Base-by-base conservation (phyloP, 306 rosid genomes). In the Begonia fuchsioides region DNA sequence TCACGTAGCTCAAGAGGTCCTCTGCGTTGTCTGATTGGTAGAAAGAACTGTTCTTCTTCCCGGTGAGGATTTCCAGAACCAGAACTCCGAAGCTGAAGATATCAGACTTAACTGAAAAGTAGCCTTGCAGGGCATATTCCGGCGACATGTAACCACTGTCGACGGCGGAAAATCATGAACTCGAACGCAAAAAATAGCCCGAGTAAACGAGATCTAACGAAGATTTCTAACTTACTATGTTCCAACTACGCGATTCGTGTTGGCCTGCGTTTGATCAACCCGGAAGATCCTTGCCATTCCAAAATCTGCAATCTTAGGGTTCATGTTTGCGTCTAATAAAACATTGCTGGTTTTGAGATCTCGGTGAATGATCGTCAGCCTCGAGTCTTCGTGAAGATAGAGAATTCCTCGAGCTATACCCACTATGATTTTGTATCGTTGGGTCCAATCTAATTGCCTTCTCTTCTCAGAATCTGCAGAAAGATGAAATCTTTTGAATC, bases 341-440 rank as follows among this genome's bases (percentile, higher is more conserved):
- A 70, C 11, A 5, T 70, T 70, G 15, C 68, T 65, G 0, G 71
- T 64, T 52, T 70, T 70, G 10, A 70, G 71, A 56, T 65, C 64
- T 1, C 72, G 68, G 32, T 65, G 76, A 11, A 65, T 71, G 44
- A 71, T 65, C 38, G 32, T 52, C 10, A 71, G 64, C 10, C 58
- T 45, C 44, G 72, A 71, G 47, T 71, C 76, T 15, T 71, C 51
- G 11, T 65, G 76, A 15, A 65, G 68, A 44, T 65, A 65, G 5
- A 56, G 16, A 10, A 70, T 26, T 16, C 72, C 72, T 18, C 61
- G 38, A 60, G 68, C 62, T 47, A 60, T 65, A 10, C 58, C 68
- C 0, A 20, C 52, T 9, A 71, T 56, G 10, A 71, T 61, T 15
- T 60, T 71, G 65, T 50, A 60, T 6, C 76, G 53, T 4, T 0